Evolutionary conservation across 345 rosid genomes (phyloP).

Genomic region (Bruguiera sexangula): DNA sequence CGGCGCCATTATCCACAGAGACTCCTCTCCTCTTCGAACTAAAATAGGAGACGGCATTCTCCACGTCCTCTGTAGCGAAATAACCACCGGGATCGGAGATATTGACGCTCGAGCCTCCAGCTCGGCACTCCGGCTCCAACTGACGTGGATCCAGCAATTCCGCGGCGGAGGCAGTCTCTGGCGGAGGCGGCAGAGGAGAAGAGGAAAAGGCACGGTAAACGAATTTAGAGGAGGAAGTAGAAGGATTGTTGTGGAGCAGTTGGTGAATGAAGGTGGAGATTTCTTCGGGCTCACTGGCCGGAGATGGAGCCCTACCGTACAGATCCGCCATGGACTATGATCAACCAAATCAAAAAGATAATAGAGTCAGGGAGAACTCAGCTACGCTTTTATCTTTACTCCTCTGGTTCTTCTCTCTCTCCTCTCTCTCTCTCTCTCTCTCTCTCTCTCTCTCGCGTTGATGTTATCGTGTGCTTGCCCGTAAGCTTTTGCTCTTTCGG

Average conservation of each 20-base stretch:
- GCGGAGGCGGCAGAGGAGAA: constrained; percentile 16
- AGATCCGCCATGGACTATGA: constrained; percentile 48
- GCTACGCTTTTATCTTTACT: no score
- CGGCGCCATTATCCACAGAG: constrained; percentile 29
- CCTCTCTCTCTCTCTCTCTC: no score
- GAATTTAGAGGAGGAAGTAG: constrained; percentile 23
- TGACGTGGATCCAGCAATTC: constrained; percentile 23
- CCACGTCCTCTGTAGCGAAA: constrained; percentile 23
- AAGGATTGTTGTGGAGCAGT: constrained; percentile 35
- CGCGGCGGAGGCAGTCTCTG: constrained; percentile 2
- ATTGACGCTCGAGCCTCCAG: constrained; percentile 10
- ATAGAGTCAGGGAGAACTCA: neutral
- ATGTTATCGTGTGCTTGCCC: no score
- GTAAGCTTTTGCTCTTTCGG: no score
- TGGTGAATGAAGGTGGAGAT: constrained; percentile 45
- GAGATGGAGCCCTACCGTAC: constrained; percentile 39
- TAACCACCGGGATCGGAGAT: constrained; percentile 26
- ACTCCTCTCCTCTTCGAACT: constrained; percentile 18
- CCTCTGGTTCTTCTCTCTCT: no score
- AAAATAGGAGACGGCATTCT: constrained; percentile 25
- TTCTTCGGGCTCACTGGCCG: constrained; percentile 45
- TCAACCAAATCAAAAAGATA: neutral
- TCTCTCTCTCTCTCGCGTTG: neutral
- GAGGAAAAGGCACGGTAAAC: constrained; percentile 25
- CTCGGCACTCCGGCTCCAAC: constrained; percentile 20